Conservation (phyloP, 2,329 filamentous ascomycete species). For the Lasiodiplodia sp. region DNA sequence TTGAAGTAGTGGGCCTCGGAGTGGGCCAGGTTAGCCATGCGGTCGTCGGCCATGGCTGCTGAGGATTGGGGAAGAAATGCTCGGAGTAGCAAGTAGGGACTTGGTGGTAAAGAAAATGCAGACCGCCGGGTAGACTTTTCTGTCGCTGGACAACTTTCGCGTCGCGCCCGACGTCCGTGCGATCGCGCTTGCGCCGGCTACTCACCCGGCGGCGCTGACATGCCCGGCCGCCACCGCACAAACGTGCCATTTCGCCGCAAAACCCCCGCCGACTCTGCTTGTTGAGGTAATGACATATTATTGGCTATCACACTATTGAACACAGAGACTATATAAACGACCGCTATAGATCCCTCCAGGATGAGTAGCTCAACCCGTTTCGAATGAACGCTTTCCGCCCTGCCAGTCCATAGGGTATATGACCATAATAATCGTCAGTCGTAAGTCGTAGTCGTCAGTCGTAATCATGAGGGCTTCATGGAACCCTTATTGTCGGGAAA, state of each 20-base stretch:
- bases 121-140: constrained; percentile 26
- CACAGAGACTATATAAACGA: not conserved
- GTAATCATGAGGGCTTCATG: constrained; percentile 1
- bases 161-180: constrained; percentile 16
- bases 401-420: constrained; percentile 18
- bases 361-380: too few relatives aligned
- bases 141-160: constrained; percentile 27
- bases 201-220: constrained; percentile 3
- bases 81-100: not conserved
- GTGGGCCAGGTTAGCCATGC: constrained; percentile 78
- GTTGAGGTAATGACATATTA: not conserved
- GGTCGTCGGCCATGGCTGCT: constrained; percentile 35
- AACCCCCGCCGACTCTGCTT: not conserved
- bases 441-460: constrained; percentile 15
- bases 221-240: not conserved
- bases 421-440: not conserved
- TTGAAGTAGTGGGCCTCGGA: constrained; percentile 99
- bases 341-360: not conserved
- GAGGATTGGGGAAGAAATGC: not conserved
- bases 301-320: constrained; percentile 9
- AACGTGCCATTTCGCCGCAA: constrained; percentile 18
- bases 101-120: constrained; percentile 12
- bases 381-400: not conserved
- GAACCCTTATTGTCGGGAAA: not conserved
- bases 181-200: not conserved